Base-by-base conservation (phyloP, 805 yeast species). In the Candida odintsovae region DNA sequence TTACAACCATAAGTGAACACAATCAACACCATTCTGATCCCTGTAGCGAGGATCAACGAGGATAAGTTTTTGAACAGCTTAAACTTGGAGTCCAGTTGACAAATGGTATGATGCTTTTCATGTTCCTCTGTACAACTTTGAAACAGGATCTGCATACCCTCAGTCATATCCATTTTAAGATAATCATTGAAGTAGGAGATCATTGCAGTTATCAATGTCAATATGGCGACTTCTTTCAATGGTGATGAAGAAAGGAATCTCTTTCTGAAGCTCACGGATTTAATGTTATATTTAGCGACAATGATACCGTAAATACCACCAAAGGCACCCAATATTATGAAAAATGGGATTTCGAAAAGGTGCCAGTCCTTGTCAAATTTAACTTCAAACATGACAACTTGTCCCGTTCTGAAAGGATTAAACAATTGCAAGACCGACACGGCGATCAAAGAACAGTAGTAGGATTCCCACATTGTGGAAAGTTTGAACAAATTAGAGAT, bases 401-500 rank as follows among this genome's bases (percentile, higher is more conserved):
- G 96, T 1, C 99, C 99, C 0, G 94, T 88, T 59, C 97, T 73
- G 61, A 90, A 94, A 2, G 99, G 98, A 58, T 95, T 87, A 56
- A 90, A 72, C 10, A 82, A 72, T 25, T 95, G 82, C 26, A 94
- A 69, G 0, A 89, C 82, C 0, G 88, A 78, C 0, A 90, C 92
- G 0, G 97, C 97, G 1, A 89, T 80, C 49, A 95, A 68, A 1
- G 97, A 86, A 57, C 97, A 90, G 57, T 89, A 90, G 59, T 90
- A 94, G 2, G 94, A 80, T 57, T 89, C 86, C 95, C 96, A 88
- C 64, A 95, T 75, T 1, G 96, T 86, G 3, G 85, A 74, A 15
- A 90, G 68, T 53, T 80, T 85, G 61, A 89, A 84, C 37, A 77
- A 76, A 28, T 83, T 73, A 0, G 94, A 78, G 26, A 94, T 89